Evolutionary conservation across 495 filamentous ascomycete species (phyloP).

Genomic region (Hypoxylon crocopeplum): DNA sequence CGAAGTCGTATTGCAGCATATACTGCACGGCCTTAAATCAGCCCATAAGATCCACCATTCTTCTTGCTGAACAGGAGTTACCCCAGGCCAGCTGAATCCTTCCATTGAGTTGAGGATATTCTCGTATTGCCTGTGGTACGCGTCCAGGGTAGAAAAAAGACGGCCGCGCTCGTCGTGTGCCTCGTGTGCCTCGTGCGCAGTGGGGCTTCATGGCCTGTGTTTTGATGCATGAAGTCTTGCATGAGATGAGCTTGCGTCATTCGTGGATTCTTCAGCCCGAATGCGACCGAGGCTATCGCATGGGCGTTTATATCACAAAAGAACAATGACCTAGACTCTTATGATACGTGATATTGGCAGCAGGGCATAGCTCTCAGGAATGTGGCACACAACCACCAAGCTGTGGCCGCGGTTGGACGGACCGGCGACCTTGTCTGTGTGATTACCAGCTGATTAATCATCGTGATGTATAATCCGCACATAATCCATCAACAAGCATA

Average conservation of each 20-base stretch:
- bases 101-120: conserved; percentile 9
- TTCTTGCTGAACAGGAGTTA: neutral
- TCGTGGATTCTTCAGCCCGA: conserved; percentile 10
- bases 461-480: conserved; percentile 10
- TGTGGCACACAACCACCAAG: conserved; percentile 9
- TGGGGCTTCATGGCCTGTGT: conserved; percentile 15
- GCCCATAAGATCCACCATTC: conserved; percentile 14
- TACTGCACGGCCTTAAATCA: conserved; percentile 10
- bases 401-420: conserved; percentile 4
- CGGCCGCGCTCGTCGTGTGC: too few relatives aligned
- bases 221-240: neutral
- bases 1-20: conserved; percentile 24
- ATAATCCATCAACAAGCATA: conserved; percentile 23
- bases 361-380: neutral
- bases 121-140: conserved; percentile 28
- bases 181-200: neutral
- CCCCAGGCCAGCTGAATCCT: conserved; percentile 10
- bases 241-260: conserved; percentile 6
- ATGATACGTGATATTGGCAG: conserved; percentile 13
- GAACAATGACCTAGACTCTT: conserved; percentile 5
- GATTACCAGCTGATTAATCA: conserved; percentile 13
- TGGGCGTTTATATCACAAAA: neutral
- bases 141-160: conserved; percentile 9
- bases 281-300: conserved; percentile 4
- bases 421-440: conserved; percentile 24